Base-by-base conservation (phyloP, 2,329 filamentous ascomycete species). In the Ophiostoma montium region DNA sequence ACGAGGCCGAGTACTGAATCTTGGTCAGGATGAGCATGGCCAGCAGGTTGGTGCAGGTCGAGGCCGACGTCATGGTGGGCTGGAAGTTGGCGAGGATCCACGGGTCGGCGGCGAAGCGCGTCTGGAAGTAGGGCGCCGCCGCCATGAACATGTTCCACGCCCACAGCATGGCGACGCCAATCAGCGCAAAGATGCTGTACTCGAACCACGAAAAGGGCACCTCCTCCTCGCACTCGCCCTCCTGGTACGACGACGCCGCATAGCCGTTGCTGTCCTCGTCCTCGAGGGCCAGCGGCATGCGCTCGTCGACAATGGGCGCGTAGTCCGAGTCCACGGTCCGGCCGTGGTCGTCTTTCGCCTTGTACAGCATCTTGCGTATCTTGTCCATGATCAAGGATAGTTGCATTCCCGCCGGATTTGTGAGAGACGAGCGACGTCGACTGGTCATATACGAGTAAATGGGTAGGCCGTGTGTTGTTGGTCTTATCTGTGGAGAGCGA, bases 131-230 rank as follows among this genome's bases (percentile, higher is more conserved):
- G 5, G 90, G 87, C 2, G 87, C 86, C 9, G 90, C 88, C 42
- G 92, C 90, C 57, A 96, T 78, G 65, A 96, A 95, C 90, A 95
- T 95, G 70, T 96, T 96, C 90, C 90, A 96, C 49, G 90, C 88
- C 90, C 90, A 96, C 41, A 96, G 74, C 92, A 96, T 96, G 47
- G 89, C 86, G 50, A 95, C 74, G 46, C 92, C 92, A 23, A 96
- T 70, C 46, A 95, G 68, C 50, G 84, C 70, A 65, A 96, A 96
- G 61, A 95, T 82, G 57, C 67, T 69, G 66, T 96, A 98, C 63
- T 94, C 86, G 33, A 86, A 61, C 80, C 84, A 88, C 54, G 87
- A 94, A 67, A 95, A 95, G 16, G 71, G 70, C 32, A 67, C 59
- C 33, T 69, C 59, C 16, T 35, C 54, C 47, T 59, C 57, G 4